Percentiles rank a stretch among this genome's conserved stretches.
phyloP scores from a whole-genome alignment of 345 rosid species.

The Triadica sebifera region DNA sequence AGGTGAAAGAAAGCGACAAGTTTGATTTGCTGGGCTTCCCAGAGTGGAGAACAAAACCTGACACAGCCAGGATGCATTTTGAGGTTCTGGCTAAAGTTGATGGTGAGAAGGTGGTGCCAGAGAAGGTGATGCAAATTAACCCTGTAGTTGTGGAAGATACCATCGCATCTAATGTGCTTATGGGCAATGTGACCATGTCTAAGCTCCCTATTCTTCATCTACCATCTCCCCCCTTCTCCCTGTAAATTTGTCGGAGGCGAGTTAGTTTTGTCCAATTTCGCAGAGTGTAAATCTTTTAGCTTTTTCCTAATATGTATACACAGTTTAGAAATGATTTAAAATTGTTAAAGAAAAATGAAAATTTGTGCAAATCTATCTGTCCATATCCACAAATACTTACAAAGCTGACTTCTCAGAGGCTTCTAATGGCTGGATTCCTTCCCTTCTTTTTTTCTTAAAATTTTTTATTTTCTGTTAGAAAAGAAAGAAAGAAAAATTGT shows the following conservation, averaged over 20 bases:
- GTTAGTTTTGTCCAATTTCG: not conserved
- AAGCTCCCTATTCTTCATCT: constrained; percentile 49
- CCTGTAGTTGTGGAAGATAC: constrained; percentile 67
- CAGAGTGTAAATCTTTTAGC: not conserved
- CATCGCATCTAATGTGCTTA: constrained; percentile 44
- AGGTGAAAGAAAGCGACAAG: constrained; percentile 54
- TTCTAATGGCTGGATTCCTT: too few species aligned
- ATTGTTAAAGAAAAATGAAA: too few species aligned
- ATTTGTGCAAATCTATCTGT: too few species aligned
- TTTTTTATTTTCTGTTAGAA: too few species aligned
- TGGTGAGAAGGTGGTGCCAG: constrained; percentile 66
- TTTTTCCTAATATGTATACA: not conserved
- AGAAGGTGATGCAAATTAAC: constrained; percentile 63
- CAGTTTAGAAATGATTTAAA: too few species aligned
- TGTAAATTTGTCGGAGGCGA: constrained; percentile 30
- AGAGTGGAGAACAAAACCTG: constrained; percentile 81
- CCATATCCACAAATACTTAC: too few species aligned
- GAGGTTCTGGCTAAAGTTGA: constrained; percentile 92
- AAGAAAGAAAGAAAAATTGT: too few species aligned
- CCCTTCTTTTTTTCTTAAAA: too few species aligned
- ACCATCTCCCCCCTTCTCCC: constrained; percentile 60
- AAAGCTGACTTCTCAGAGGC: too few species aligned
- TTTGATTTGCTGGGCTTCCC: constrained; percentile 45
- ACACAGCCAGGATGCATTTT: constrained; percentile 64
- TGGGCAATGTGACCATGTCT: constrained; percentile 60